Percentiles rank a stretch among this genome's conserved stretches.
Conservation (phyloP, 352 stramenopile genomes). For the Salisapilia sapeloensis region DNA sequence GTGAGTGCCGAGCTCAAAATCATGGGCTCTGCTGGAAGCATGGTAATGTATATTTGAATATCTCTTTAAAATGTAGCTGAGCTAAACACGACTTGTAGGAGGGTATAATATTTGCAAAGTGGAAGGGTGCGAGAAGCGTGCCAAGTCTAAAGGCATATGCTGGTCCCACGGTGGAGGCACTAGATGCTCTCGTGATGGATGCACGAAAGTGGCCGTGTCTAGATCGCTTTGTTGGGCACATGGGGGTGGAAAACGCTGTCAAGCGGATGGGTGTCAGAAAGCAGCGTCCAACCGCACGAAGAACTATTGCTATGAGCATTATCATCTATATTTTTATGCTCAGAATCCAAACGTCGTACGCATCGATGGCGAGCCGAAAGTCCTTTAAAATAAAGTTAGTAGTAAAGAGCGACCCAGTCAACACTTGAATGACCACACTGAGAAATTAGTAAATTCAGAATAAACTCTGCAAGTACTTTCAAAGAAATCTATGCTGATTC, state of each 20-base stretch:
- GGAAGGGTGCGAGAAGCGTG: constrained; percentile 23
- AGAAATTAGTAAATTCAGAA: no score
- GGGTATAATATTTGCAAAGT: constrained; percentile 33
- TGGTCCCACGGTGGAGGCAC: constrained; percentile 14
- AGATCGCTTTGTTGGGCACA: constrained; percentile 32
- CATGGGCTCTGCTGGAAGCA: constrained; percentile 30
- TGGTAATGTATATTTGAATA: constrained; percentile 5
- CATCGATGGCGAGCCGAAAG: no score
- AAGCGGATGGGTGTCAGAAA: constrained; percentile 13
- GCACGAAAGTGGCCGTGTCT: constrained; percentile 38
- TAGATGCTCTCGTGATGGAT: constrained; percentile 26
- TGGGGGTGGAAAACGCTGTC: constrained; percentile 19
- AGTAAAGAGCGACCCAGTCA: no score
- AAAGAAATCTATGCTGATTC: no score
- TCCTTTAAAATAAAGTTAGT: no score
- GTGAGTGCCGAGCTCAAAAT: constrained; percentile 20
- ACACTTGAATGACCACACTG: no score
- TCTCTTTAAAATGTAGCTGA: not conserved
- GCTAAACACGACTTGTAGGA: constrained; percentile 6
- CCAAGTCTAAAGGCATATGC: constrained; percentile 13
- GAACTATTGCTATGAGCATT: constrained; percentile 28
- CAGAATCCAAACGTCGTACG: no score
- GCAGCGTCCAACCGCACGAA: constrained; percentile 41
- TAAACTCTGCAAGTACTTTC: no score
- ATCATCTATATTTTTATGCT: no score